Percentiles rank a stretch among this genome's conserved stretches.
phyloP scores from a whole-genome alignment of 1,284 basidiomycete genomes.

The Puccinia hordei region DNA sequence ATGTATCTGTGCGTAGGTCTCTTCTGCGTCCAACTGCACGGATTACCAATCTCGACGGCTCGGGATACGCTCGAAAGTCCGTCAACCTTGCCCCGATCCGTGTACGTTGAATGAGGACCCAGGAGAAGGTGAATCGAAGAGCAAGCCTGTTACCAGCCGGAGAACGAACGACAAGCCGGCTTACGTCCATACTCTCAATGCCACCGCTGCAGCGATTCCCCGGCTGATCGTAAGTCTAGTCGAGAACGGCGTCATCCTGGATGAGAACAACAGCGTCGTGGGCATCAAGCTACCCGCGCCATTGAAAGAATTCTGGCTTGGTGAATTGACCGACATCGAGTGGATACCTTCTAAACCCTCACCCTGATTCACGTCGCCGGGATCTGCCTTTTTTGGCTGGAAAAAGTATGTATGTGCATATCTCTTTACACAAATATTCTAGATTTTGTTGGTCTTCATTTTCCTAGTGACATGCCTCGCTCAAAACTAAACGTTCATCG shows the following conservation, averaged over 20 bases:
- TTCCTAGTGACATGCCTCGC: background rate
- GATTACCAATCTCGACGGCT: slow-evolving; percentile 87
- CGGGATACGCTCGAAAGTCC: slow-evolving; percentile 65
- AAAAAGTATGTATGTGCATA: background rate
- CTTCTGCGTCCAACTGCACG: slow-evolving; percentile 90
- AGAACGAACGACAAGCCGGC: slow-evolving; percentile 1
- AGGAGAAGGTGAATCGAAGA: too few species aligned
- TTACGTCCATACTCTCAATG: slow-evolving; percentile 89
- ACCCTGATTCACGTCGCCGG: background rate
- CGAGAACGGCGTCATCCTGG: slow-evolving; percentile 73
- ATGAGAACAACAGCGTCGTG: slow-evolving; percentile 9
- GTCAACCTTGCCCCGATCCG: background rate
- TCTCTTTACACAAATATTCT: background rate
- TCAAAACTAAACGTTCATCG: background rate
- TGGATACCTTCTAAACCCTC: slow-evolving; percentile 25
- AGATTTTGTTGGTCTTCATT: background rate
- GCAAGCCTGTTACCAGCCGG: background rate
- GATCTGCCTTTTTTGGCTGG: background rate
- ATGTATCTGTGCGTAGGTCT: slow-evolving; percentile 63
- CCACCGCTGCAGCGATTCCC: slow-evolving; percentile 87
- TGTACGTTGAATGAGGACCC: background rate
- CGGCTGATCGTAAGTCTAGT: slow-evolving; percentile 81
- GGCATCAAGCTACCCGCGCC: slow-evolving; percentile 14
- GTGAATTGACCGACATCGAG: slow-evolving; percentile 12
- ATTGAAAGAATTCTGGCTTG: slow-evolving; percentile 47